Evolutionary conservation across 2,329 filamentous ascomycete genomes (phyloP), one percentile per base, ranked within the genome.

Genomic region (Exophiala alcalophila): DNA sequence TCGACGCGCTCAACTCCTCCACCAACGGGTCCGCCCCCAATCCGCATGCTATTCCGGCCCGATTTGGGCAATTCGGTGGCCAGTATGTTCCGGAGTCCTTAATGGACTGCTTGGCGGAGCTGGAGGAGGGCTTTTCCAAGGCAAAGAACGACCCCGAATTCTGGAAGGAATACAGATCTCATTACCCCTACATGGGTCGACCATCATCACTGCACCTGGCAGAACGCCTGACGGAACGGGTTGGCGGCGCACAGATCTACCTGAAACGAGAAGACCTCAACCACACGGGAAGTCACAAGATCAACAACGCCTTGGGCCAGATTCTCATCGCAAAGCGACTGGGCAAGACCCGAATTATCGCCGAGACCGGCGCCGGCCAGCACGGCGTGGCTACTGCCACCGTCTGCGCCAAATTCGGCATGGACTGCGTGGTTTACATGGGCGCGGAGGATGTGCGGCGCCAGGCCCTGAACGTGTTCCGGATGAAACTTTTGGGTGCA

Each of bases 361-460:
- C 92, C 34, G 92, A 98, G 71, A 98, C 92, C 11, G 92, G 92
- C 55, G 92, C 92, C 40, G 92, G 92, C 12, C 92, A 98, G 70
- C 92, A 98, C 67, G 92, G 92, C 72, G 92, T 98, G 25, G 92
- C 92, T 2, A 97, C 92, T 20, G 92, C 92, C 1, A 98, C 92
- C 0, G 89, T 97, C 16, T 97, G 92, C 60, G 92, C 92, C 61
- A 95, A 96, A 70, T 97, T 98, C 60, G 89, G 88, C 61, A 91
- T 98, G 90, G 84, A 91, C 65, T 98, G 92, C 64, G 94, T 89
- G 20, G 86, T 98, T 41, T 98, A 90, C 70, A 98, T 98, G 92
- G 92, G 92, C 58, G 89, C 90, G 32, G 92, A 98, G 70, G 92
- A 98, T 61, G 92, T 97, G 38, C 84, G 92, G 45, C 83, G 92